These are phyloP conservation scores for Mycena metata DNA, from an alignment of 768 basidiomycete species.

Conservation along the genomic window DNA sequence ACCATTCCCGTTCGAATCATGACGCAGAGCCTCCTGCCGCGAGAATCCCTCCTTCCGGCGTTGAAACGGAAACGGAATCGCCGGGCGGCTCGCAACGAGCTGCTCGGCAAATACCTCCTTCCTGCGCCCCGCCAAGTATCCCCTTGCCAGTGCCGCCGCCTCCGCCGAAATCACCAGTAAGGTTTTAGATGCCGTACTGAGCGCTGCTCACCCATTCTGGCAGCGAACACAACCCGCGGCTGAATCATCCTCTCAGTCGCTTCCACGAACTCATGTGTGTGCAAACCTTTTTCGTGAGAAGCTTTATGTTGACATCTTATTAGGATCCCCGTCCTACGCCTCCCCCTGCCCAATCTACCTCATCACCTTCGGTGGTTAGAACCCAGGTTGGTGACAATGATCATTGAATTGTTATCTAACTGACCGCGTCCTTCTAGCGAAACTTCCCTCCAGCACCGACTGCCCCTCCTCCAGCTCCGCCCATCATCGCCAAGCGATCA, in stretches of 20 bases:
- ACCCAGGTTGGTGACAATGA: conserved; percentile 14
- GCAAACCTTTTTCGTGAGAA: neutral
- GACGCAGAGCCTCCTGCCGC: conserved; percentile 26
- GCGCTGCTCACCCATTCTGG: neutral
- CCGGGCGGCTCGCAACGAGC: conserved; percentile 9
- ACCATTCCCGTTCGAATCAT: conserved; percentile 30
- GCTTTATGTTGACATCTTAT: neutral
- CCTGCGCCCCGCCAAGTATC: conserved; percentile 17
- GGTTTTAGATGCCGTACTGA: neutral
- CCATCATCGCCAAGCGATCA: conserved; percentile 15
- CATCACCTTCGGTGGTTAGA: neutral
- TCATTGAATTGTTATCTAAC: neutral
- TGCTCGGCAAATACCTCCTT: conserved; percentile 26
- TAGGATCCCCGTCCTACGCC: conserved; percentile 19
- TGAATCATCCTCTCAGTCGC: neutral
- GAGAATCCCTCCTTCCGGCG: neutral
- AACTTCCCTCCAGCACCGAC: conserved; percentile 42
- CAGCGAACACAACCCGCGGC: neutral
- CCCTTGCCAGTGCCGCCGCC: conserved; percentile 31
- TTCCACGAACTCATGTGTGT: conserved; percentile 12
- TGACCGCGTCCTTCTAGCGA: conserved; percentile 18
- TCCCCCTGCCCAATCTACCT: conserved; percentile 42
- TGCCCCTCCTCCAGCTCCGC: conserved; percentile 48
- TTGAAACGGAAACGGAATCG: neutral
- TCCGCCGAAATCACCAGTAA: neutral